A percentile compares a stretch with the other conserved stretches of the same genome.
Conservation (phyloP, 176 grass and related monocot species). For the Zea luxurians region DNA sequence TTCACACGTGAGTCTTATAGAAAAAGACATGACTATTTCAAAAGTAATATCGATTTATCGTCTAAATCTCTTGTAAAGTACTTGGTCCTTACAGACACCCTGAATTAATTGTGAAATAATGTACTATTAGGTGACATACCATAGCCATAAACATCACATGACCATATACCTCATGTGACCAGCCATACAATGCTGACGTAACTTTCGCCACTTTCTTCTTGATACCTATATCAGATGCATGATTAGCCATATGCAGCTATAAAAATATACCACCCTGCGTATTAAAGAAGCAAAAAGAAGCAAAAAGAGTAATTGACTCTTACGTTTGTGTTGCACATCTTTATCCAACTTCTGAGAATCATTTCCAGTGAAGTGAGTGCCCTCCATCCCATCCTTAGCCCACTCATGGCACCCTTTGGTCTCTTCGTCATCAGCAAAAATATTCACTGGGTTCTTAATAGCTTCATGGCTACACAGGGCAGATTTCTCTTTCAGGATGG, state of each 20-base stretch:
- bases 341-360: slow-evolving; percentile 52
- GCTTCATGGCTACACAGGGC: slow-evolving; percentile 29
- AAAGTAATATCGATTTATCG: neutral
- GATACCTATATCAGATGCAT: slow-evolving; percentile 40
- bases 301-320: slow-evolving; percentile 32
- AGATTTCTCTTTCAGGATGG: slow-evolving; percentile 39
- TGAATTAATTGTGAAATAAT: neutral
- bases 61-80: too few species aligned
- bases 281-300: slow-evolving; percentile 23
- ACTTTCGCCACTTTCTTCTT: slow-evolving; percentile 67
- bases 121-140: slow-evolving; percentile 38
- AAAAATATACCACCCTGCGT: neutral
- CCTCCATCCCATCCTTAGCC: slow-evolving; percentile 64
- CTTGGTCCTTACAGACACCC: neutral
- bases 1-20: neutral
- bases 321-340: slow-evolving; percentile 52
- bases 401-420: slow-evolving; percentile 53
- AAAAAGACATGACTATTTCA: neutral
- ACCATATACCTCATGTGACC: slow-evolving; percentile 45
- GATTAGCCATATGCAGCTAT: slow-evolving; percentile 11
- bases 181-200: slow-evolving; percentile 43
- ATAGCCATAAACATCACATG: slow-evolving; percentile 38
- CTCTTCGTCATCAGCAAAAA: slow-evolving; percentile 55
- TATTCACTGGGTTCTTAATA: slow-evolving; percentile 38
- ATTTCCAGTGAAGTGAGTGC: slow-evolving; percentile 55